Evolutionary conservation across 148 eudicot species (phyloP).

Genomic region (Bassia scoparia): DNA sequence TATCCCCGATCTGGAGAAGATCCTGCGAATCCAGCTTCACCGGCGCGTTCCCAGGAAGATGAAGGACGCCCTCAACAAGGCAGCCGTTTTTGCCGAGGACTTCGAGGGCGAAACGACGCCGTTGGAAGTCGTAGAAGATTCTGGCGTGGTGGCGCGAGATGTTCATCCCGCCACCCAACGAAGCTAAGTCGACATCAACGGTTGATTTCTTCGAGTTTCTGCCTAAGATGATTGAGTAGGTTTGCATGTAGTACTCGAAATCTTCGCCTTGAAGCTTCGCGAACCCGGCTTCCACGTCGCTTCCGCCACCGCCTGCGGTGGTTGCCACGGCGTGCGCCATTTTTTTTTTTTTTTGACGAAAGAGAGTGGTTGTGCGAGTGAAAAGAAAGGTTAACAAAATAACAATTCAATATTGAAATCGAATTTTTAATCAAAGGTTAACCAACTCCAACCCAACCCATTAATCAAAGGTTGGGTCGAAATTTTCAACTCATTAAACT

Average conservation of each 20-base stretch:
- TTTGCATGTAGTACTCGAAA: constrained; percentile 97
- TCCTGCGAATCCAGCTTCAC: constrained; percentile 89
- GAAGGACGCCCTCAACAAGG: constrained; percentile 79
- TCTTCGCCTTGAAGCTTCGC: constrained; percentile 96
- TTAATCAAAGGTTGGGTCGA: too few species aligned
- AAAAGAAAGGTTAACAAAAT: neutral
- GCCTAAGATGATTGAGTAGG: constrained; percentile 83
- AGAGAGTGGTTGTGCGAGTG: neutral
- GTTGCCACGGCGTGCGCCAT: constrained; percentile 22
- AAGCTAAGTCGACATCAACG: constrained; percentile 88
- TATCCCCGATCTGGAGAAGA: constrained; percentile 82
- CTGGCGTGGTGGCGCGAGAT: constrained; percentile 96
- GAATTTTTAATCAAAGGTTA: neutral
- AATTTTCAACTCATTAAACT: too few species aligned
- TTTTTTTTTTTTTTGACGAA: neutral
- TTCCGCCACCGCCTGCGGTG: constrained; percentile 15
- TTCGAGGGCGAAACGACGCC: constrained; percentile 86
- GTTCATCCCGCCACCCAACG: constrained; percentile 96
- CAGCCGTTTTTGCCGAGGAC: constrained; percentile 96
- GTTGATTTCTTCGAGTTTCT: constrained; percentile 81
- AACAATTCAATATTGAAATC: neutral
- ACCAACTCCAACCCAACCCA: too few species aligned
- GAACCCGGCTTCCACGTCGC: constrained; percentile 91
- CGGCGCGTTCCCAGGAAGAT: constrained; percentile 73
- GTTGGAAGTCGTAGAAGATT: constrained; percentile 92